Base-by-base conservation (phyloP, 2,329 filamentous ascomycete genomes). In the Ophiostoma ips region DNA sequence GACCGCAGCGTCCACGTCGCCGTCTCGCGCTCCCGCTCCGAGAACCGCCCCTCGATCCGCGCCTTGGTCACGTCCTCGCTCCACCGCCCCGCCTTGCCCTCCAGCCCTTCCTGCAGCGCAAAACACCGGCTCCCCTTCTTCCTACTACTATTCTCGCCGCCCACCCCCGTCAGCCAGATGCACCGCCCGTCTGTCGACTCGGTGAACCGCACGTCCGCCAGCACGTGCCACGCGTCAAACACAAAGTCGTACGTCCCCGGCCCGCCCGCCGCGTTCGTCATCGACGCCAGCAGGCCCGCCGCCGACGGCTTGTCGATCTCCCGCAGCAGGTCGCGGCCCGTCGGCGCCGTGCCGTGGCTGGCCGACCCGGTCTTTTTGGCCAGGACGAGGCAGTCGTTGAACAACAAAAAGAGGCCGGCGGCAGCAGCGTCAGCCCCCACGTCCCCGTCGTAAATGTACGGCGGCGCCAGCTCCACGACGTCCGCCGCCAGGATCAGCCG, bases 61-160 rank as follows among this genome's bases (percentile, higher is more conserved):
- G 89, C 88, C 66, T 90, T 94, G 45, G 81, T 79, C 12, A 95
- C 73, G 56, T 96, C 92, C 65, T 96, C 90, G 28, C 80, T 79
- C 65, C 87, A 81, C 53, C 83, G 85, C 16, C 72, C 69, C 1
- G 84, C 86, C 62, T 82, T 89, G 24, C 81, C 81, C 61, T 94
- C 85, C 58, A 90, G 90, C 8, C 76, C 68, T 48, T 87, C 85
- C 47, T 82, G 77, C 1, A 94, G 72, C 37, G 83, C 65, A 60
- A 94, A 84, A 53, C 79, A 83, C 30, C 82, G 73, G 11, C 81
- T 72, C 69, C 67, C 24, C 28, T 71, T 73, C 57, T 67, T 71
- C n/a, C n/a, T n/a, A n/a, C n/a, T n/a, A 53, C 65, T 67, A 10
- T 72, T 67, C 50, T 69, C 68, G 38, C 70, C 67, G 3, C 71